A percentile compares a stretch with the other conserved stretches of the same genome.
Conservation (phyloP, 176 grass and related monocot species). For the Puccinellia tenuiflora region DNA sequence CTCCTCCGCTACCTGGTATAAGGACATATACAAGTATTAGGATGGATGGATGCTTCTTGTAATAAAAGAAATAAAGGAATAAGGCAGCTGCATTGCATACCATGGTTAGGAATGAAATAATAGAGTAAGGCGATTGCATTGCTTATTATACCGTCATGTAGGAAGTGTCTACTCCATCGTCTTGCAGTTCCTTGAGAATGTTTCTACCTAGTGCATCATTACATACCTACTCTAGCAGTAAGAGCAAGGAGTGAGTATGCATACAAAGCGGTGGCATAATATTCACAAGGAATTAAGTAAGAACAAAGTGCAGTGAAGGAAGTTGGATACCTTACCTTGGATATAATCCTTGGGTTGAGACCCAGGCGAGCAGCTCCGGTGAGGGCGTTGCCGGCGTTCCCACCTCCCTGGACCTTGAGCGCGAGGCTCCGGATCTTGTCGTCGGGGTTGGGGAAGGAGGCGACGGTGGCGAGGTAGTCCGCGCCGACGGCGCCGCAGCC, state of each 20-base stretch:
- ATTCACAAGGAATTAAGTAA: too few species aligned
- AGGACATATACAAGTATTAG: neutral
- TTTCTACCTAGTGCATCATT: slow-evolving; percentile 63
- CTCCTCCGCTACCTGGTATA: slow-evolving; percentile 57
- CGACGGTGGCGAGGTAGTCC: slow-evolving; percentile 87
- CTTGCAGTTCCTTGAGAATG: slow-evolving; percentile 64
- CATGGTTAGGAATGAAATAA: neutral
- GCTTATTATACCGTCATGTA: slow-evolving; percentile 49
- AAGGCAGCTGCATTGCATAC: neutral
- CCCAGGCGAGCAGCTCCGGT: slow-evolving; percentile 73
- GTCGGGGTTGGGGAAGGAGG: slow-evolving; percentile 79
- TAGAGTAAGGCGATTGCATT: neutral
- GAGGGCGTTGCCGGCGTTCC: slow-evolving; percentile 88
- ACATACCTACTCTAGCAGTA: slow-evolving; percentile 29
- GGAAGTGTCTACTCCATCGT: slow-evolving; percentile 73
- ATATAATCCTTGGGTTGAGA: slow-evolving; percentile 56
- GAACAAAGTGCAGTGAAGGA: too few species aligned
- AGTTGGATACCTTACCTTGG: slow-evolving; percentile 74
- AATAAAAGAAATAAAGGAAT: neutral
- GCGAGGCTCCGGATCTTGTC: slow-evolving; percentile 89
- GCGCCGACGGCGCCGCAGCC: slow-evolving; percentile 67
- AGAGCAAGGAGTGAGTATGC: neutral
- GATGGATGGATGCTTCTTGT: neutral
- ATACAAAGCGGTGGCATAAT: too few species aligned
- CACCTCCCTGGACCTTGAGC: slow-evolving; percentile 83